A percentile compares a stretch with the other conserved stretches of the same genome.
phyloP scores from a whole-genome alignment of 2,329 filamentous ascomycete genomes.

The Coniella vitis region DNA sequence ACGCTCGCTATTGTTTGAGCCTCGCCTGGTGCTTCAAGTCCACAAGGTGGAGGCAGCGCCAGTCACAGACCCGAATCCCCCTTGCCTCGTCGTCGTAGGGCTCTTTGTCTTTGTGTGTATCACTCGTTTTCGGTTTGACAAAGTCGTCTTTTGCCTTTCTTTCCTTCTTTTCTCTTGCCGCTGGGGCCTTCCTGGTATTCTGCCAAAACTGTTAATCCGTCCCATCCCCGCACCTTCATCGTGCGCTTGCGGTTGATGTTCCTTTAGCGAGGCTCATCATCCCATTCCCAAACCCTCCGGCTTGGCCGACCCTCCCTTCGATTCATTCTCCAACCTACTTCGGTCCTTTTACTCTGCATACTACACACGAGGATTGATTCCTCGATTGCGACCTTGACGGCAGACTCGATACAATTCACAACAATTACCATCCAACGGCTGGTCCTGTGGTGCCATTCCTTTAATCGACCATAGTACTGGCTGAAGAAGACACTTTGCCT shows the following conservation, averaged over 20 bases:
- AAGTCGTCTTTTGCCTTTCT: slow-evolving; percentile 1
- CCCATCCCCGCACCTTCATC: slow-evolving; percentile 4
- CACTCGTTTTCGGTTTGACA: too few relatives aligned
- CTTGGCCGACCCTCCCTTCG: slow-evolving; percentile 12
- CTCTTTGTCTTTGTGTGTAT: too few relatives aligned
- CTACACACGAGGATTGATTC: slow-evolving; percentile 2
- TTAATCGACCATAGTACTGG: neutral
- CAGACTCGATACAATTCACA: neutral
- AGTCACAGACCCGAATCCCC: slow-evolving; percentile 11
- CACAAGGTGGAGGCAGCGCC: slow-evolving; percentile 3
- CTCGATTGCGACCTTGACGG: neutral
- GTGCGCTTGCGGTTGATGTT: slow-evolving; percentile 8
- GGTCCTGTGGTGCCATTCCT: slow-evolving; percentile 14
- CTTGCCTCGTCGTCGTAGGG: neutral
- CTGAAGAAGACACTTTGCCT: slow-evolving; percentile 1
- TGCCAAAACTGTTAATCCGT: slow-evolving; percentile 6
- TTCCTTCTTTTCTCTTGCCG: neutral
- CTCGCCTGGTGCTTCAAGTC: neutral
- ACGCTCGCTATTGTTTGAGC: slow-evolving; percentile 5
- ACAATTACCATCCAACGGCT: slow-evolving; percentile 5
- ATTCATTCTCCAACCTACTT: neutral
- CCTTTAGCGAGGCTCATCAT: slow-evolving; percentile 4
- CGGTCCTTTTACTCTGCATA: neutral
- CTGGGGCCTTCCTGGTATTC: neutral
- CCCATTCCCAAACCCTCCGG: slow-evolving; percentile 9